Evolutionary conservation across 2,329 filamentous ascomycete genomes (phyloP).

Genomic region (Tetracladium maxilliforme): DNA sequence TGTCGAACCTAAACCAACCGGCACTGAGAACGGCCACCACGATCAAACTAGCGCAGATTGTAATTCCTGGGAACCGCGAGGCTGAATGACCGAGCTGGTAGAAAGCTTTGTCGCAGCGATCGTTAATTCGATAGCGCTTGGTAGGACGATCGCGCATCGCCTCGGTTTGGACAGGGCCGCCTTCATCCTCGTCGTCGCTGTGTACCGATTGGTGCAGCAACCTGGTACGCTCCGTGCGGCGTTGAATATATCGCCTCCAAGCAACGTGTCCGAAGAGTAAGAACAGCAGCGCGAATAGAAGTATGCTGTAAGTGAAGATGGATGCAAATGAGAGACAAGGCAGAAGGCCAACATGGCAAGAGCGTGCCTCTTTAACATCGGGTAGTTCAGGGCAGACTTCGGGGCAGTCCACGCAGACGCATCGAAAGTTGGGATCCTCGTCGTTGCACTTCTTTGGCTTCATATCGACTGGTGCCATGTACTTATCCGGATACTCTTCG

Average conservation of each 20-base stretch:
- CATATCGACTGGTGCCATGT: conserved; percentile 61
- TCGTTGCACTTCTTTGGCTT: conserved; percentile 80
- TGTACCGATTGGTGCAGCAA: conserved; percentile 71
- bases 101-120: conserved; percentile 67
- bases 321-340: conserved; percentile 90
- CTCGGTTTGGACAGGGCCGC: conserved; percentile 62
- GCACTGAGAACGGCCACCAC: conserved; percentile 67
- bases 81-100: conserved; percentile 66
- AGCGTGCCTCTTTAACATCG: conserved; percentile 50
- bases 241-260: conserved; percentile 57
- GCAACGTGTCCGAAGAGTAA: conserved; percentile 61
- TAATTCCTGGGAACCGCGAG: conserved; percentile 71
- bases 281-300: conserved; percentile 52
- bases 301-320: conserved; percentile 68
- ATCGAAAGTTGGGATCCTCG: conserved; percentile 70
- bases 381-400: conserved; percentile 73
- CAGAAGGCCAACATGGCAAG: conserved; percentile 74
- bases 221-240: conserved; percentile 69
- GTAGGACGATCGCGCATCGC: conserved; percentile 69
- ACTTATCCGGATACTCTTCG: conserved; percentile 40
- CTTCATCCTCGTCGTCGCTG: conserved; percentile 90
- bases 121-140: conserved; percentile 71
- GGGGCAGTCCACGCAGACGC: conserved; percentile 87
- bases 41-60: conserved; percentile 62
- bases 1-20: conserved; percentile 77